Percentiles rank a stretch among this genome's conserved stretches.
phyloP scores from a whole-genome alignment of 257 asterid genomes.

The Eustoma russellianum region DNA sequence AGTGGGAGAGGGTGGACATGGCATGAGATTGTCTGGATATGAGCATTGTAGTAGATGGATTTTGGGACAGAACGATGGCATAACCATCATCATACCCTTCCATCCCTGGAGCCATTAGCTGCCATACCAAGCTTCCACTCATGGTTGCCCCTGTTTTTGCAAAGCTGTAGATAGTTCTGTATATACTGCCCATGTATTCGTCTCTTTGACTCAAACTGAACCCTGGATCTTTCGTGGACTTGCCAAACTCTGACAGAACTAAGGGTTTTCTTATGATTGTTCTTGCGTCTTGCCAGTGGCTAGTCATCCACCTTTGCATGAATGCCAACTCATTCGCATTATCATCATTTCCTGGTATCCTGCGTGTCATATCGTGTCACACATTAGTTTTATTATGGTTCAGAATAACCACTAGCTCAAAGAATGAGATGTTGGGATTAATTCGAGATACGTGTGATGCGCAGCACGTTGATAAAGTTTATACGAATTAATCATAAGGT shows the following conservation, averaged over 20 bases:
- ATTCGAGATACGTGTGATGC: no score
- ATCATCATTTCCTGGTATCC: slow-evolving; percentile 27
- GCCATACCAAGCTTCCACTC: slow-evolving; percentile 43
- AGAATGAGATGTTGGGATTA: no score
- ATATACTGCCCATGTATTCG: slow-evolving; percentile 21
- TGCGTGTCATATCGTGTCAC: background rate
- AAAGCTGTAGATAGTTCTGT: slow-evolving; percentile 18
- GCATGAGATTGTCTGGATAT: slow-evolving; percentile 30
- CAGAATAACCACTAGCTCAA: no score
- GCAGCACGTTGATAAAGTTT: no score
- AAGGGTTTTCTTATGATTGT: slow-evolving; percentile 35
- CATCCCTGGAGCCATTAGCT: slow-evolving; percentile 37
- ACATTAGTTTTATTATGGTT: no score
- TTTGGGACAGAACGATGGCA: slow-evolving; percentile 30
- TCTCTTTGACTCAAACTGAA: slow-evolving; percentile 23
- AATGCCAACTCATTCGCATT: slow-evolving; percentile 27
- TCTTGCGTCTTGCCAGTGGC: slow-evolving; percentile 36
- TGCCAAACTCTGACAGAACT: slow-evolving; percentile 38
- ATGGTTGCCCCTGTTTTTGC: slow-evolving; percentile 30
- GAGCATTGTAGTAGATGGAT: slow-evolving; percentile 28
- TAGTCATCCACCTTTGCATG: slow-evolving; percentile 35
- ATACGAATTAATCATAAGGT: no score
- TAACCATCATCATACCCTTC: slow-evolving; percentile 30
- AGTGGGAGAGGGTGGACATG: slow-evolving; percentile 20
- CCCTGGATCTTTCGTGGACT: slow-evolving; percentile 38